A percentile compares a stretch with the other conserved stretches of the same genome.
Evolutionary conservation across 257 asterid species (phyloP).

Genomic region (Solanum appendiculatum): DNA sequence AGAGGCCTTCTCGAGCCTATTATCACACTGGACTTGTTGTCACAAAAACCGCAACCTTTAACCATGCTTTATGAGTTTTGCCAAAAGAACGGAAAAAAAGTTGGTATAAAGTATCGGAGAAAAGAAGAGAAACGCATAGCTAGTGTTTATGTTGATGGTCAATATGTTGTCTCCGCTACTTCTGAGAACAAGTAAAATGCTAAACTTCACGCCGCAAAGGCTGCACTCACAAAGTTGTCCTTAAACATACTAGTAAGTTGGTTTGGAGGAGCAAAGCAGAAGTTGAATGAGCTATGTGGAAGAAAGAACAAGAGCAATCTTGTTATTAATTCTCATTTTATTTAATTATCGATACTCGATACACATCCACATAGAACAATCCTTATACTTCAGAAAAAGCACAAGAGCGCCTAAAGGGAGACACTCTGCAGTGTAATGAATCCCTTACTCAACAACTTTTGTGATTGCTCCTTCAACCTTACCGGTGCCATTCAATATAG

Average conservation of each 20-base stretch:
- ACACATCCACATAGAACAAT: too few relatives aligned
- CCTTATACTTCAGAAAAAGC: too few relatives aligned
- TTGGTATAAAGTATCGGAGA: conserved; percentile 28
- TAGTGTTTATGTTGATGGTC: conserved; percentile 49
- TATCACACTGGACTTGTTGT: conserved; percentile 37
- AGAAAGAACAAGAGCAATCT: too few relatives aligned
- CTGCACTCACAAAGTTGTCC: conserved; percentile 38
- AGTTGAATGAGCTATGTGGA: conserved; percentile 52
- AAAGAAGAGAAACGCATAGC: conserved; percentile 36
- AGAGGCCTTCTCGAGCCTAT: conserved; percentile 57
- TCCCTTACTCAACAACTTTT: too few relatives aligned
- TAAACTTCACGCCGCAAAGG: conserved; percentile 67
- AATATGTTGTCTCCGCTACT: conserved; percentile 39
- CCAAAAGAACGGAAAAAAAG: conserved; percentile 56
- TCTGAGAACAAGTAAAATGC: conserved; percentile 64
- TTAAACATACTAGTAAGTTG: background rate
- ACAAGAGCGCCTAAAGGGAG: too few relatives aligned
- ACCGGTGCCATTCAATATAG: too few relatives aligned
- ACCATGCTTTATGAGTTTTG: conserved; percentile 53
- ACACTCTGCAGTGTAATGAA: too few relatives aligned
- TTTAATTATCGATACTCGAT: too few relatives aligned
- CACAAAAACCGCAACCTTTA: conserved; percentile 73
- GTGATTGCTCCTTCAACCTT: too few relatives aligned
- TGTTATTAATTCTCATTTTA: too few relatives aligned
- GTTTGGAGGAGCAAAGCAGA: conserved; percentile 52